These are phyloP conservation scores for Sabuloglossum arenarium DNA, from an alignment of 495 filamentous ascomycete species.

Conservation along the genomic window DNA sequence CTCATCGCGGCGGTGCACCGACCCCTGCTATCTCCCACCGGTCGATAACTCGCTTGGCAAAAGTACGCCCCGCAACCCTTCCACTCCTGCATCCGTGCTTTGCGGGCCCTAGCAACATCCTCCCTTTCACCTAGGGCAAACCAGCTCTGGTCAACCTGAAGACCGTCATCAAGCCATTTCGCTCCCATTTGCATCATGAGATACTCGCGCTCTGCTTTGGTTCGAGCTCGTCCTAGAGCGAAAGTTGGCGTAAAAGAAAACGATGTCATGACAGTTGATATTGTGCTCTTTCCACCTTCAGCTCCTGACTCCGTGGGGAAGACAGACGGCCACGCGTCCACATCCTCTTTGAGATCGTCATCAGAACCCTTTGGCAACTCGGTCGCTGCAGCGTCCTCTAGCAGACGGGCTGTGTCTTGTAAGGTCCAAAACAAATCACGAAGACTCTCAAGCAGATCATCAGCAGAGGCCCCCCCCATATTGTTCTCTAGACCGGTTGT, in stretches of 20 bases:
- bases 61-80: neutral
- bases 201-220: neutral
- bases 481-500: neutral
- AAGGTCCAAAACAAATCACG: neutral
- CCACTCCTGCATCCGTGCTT: neutral
- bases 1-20: neutral
- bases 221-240: neutral
- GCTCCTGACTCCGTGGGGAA: neutral
- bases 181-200: neutral
- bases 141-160: neutral
- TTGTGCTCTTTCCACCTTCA: neutral
- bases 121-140: neutral
- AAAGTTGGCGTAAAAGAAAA: neutral
- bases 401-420: neutral
- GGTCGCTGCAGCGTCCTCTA: neutral
- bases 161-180: neutral
- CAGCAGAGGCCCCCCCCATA: slow-evolving; percentile 7
- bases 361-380: neutral
- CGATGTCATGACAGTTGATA: neutral
- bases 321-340: neutral
- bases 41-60: neutral
- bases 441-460: neutral
- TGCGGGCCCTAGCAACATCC: neutral
- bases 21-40: neutral
- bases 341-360: neutral